phyloP scores from a whole-genome alignment of 2,329 filamentous ascomycete genomes.

The Chrysosporium keratinophilum region DNA sequence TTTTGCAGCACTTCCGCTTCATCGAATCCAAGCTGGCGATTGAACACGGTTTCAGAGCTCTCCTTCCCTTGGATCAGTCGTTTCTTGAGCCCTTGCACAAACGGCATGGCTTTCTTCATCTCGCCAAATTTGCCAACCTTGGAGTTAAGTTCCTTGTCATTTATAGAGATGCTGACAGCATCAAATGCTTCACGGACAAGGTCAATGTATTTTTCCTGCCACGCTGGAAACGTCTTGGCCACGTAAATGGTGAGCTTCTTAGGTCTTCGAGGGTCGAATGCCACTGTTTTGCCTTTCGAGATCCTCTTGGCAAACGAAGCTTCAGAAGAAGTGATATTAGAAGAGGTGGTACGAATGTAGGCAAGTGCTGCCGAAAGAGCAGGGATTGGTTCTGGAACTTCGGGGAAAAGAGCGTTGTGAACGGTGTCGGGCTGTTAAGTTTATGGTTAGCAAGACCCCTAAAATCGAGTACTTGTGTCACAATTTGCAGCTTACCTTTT shows the following conservation, averaged over 20 bases:
- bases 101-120: constrained; percentile 98
- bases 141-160: constrained; percentile 72
- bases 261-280: constrained; percentile 80
- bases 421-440: constrained; percentile 51
- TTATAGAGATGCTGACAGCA: constrained; percentile 48
- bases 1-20: constrained; percentile 64
- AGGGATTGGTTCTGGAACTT: constrained; percentile 54
- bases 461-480: background rate
- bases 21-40: constrained; percentile 77
- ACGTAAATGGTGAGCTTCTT: constrained; percentile 86
- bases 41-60: constrained; percentile 57
- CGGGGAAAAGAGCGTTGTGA: constrained; percentile 67
- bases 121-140: constrained; percentile 66
- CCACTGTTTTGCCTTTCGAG: constrained; percentile 76
- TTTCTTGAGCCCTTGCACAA: constrained; percentile 78
- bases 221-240: constrained; percentile 68
- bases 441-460: background rate
- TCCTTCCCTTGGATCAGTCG: constrained; percentile 61
- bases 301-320: constrained; percentile 67
- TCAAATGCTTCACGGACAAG: constrained; percentile 64
- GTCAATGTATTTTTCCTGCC: constrained; percentile 86
- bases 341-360: constrained; percentile 65
- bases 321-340: constrained; percentile 78
- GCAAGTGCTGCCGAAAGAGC: constrained; percentile 65
- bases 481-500: constrained; percentile 40